phyloP scores from a whole-genome alignment of 768 basidiomycete species.

The Xerocomus spinulosus region DNA sequence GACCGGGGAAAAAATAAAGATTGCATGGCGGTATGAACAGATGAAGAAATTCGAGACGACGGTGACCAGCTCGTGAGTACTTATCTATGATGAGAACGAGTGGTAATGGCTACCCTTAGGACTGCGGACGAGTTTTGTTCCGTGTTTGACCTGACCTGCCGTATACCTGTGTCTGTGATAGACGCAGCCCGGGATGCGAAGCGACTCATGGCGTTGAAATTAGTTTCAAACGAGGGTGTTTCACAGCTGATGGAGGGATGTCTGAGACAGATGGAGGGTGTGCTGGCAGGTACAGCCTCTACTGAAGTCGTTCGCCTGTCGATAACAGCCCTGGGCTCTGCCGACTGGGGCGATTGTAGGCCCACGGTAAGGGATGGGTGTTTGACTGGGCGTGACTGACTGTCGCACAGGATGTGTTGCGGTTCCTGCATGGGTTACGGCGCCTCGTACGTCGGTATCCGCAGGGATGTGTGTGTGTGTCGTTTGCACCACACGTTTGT shows the following conservation, averaged over 20 bases:
- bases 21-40: conserved; percentile 95
- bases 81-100: conserved; percentile 15
- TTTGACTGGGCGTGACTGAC: background rate
- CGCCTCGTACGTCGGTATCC: conserved; percentile 52
- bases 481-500: conserved; percentile 61
- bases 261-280: conserved; percentile 29
- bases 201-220: conserved; percentile 34
- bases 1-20: conserved; percentile 68
- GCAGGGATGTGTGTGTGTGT: conserved; percentile 62
- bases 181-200: conserved; percentile 39
- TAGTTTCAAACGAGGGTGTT: conserved; percentile 12
- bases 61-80: conserved; percentile 50
- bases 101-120: conserved; percentile 30
- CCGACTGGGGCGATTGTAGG: conserved; percentile 59
- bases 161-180: conserved; percentile 49
- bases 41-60: conserved; percentile 93
- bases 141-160: conserved; percentile 67
- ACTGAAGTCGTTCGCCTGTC: conserved; percentile 52
- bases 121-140: conserved; percentile 59
- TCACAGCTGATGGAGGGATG: conserved; percentile 16
- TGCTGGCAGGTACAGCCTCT: conserved; percentile 26
- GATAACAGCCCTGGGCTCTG: conserved; percentile 57
- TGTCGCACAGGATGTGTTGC: conserved; percentile 53
- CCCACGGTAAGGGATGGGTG: conserved; percentile 42
- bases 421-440: conserved; percentile 69